These are phyloP conservation scores for Hyaloscypha variabilis DNA, from an alignment of 495 filamentous ascomycete species.

Conservation along the genomic window DNA sequence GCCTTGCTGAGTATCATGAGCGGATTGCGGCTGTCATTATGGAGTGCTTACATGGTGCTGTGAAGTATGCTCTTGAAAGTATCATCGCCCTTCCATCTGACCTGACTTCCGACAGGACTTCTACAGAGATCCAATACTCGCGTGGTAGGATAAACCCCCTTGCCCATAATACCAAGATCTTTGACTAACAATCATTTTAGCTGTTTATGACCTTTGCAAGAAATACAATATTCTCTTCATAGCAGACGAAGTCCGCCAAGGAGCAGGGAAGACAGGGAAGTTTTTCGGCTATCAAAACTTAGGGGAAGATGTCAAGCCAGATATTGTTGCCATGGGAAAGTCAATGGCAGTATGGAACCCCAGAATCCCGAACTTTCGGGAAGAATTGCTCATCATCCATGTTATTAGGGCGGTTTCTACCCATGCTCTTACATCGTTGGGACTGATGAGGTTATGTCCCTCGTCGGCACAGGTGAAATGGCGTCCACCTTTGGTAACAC, in stretches of 20 bases:
- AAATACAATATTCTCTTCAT: conserved; percentile 18
- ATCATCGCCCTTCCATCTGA: no score
- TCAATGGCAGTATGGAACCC: no score
- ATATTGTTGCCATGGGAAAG: no score
- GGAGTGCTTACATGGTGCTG: no score
- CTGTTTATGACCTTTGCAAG: conserved; percentile 4
- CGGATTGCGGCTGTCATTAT: no score
- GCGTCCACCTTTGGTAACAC: neutral
- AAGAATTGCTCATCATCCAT: neutral
- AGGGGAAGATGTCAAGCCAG: neutral
- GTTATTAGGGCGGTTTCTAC: conserved; percentile 1
- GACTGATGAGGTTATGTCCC: conserved; percentile 1
- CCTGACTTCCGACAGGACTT: no score
- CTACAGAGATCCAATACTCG: no score
- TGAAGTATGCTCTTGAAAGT: no score
- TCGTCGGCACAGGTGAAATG: neutral
- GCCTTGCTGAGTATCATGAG: neutral
- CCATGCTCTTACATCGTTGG: conserved; percentile 4
- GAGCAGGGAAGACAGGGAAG: conserved; percentile 4
- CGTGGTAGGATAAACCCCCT: no score
- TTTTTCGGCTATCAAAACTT: neutral
- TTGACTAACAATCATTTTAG: neutral
- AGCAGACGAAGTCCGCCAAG: conserved; percentile 7
- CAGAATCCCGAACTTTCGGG: no score
- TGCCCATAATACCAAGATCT: no score